Conservation (phyloP, 805 yeast genomes). For the Deakozyma indianensis region DNA sequence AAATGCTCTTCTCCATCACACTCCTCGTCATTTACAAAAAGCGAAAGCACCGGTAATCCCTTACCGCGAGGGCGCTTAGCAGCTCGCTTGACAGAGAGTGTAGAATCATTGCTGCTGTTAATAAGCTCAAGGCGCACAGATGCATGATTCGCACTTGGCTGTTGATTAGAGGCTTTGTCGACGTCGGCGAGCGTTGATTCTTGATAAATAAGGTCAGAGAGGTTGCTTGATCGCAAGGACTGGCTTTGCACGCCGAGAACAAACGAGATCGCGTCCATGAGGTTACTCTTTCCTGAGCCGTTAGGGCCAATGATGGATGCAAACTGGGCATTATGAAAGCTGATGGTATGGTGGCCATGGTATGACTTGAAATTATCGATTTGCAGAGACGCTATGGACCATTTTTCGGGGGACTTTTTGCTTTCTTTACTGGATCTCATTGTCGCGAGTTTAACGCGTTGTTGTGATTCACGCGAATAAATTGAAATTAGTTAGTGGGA, state of each 20-base stretch:
- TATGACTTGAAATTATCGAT: conserved; percentile 85
- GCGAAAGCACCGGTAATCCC: background rate
- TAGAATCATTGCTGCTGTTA: background rate
- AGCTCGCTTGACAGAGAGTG: background rate
- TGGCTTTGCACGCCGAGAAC: conserved; percentile 72
- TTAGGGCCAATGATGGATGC: conserved; percentile 96
- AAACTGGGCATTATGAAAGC: conserved; percentile 57
- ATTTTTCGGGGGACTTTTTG: no score
- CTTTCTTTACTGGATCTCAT: no score
- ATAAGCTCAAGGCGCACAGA: conserved; percentile 2
- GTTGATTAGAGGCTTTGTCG: conserved; percentile 6
- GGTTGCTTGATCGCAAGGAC: conserved; percentile 58
- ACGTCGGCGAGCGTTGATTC: conserved; percentile 4
- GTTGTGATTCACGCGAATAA: no score
- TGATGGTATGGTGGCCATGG: conserved; percentile 57
- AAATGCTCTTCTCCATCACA: conserved; percentile 34
- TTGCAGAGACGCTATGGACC: conserved; percentile 78
- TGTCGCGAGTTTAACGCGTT: no score
- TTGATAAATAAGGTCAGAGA: conserved; percentile 70
- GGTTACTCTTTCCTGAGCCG: conserved; percentile 94
- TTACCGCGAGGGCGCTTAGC: conserved; percentile 7
- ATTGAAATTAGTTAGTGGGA: no score
- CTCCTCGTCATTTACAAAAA: conserved; percentile 6
- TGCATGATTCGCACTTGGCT: background rate
- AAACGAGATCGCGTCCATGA: conserved; percentile 95